A percentile compares a stretch with the other conserved stretches of the same genome.
phyloP scores from a whole-genome alignment of 2,329 filamentous ascomycete species.

The Cordyceps militaris region DNA sequence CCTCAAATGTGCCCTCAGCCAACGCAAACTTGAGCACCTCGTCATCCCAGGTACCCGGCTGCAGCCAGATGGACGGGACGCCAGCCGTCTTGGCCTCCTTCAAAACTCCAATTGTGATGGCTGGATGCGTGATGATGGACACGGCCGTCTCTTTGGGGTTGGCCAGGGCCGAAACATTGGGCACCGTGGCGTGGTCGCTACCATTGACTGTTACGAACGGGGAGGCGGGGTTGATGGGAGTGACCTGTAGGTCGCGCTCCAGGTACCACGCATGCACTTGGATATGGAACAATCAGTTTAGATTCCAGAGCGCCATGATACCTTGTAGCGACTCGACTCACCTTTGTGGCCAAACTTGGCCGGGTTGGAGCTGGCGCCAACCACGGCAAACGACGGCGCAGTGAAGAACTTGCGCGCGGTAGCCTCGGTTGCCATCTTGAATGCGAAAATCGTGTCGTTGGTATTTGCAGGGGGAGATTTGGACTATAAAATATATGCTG shows the following conservation, averaged over 20 bases:
- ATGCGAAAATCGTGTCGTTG: not conserved
- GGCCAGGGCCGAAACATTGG: constrained; percentile 58
- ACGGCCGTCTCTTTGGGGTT: constrained; percentile 65
- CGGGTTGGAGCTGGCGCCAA: constrained; percentile 79
- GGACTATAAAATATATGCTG: not conserved
- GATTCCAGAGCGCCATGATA: not conserved
- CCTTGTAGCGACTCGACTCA: constrained; percentile 29
- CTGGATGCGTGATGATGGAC: constrained; percentile 81
- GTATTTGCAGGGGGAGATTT: not conserved
- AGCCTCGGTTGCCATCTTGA: constrained; percentile 56
- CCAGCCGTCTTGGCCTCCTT: constrained; percentile 70
- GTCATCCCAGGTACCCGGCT: constrained; percentile 82
- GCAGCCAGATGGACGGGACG: constrained; percentile 74
- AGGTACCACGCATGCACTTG: constrained; percentile 89
- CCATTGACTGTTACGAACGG: constrained; percentile 54
- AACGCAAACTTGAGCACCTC: constrained; percentile 64
- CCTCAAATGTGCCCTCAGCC: constrained; percentile 53
- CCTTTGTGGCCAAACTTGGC: constrained; percentile 85
- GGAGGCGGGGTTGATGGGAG: constrained; percentile 72
- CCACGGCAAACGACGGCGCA: constrained; percentile 74
- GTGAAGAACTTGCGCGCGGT: constrained; percentile 74
- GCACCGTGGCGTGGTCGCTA: constrained; percentile 54
- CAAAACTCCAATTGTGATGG: constrained; percentile 66
- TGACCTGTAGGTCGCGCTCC: constrained; percentile 64
- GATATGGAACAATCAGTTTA: not conserved